These are phyloP conservation scores for Limnanthes douglasii DNA, from an alignment of 345 rosid genomes.

Conservation along the genomic window DNA sequence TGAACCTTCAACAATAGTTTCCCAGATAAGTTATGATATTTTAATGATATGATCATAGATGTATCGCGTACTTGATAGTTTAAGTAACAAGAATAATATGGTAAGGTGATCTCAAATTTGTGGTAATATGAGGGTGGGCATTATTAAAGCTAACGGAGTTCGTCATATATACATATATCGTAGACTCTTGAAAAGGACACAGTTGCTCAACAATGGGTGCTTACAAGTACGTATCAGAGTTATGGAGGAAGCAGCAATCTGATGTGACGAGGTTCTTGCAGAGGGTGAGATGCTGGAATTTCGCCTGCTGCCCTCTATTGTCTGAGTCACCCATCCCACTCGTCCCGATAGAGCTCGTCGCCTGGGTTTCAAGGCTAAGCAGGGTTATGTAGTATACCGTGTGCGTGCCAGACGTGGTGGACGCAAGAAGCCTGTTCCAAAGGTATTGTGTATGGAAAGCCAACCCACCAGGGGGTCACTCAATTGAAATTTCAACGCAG, in stretches of 20 bases:
- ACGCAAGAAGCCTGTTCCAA: constrained; percentile 72
- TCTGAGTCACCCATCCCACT: constrained; percentile 77
- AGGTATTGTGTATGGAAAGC: constrained; percentile 88
- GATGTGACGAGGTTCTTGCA: constrained; percentile 87
- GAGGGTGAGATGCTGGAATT: constrained; percentile 99
- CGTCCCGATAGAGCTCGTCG: constrained; percentile 98
- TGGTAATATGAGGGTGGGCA: too few relatives aligned
- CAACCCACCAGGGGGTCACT: constrained; percentile 82
- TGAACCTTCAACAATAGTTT: too few relatives aligned
- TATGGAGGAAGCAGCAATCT: constrained; percentile 89
- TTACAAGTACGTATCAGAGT: constrained; percentile 68
- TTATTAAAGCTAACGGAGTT: too few relatives aligned
- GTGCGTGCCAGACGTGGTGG: constrained; percentile 88
- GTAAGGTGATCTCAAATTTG: too few relatives aligned
- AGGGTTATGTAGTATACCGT: constrained; percentile 75
- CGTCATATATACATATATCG: too few relatives aligned
- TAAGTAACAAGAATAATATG: too few relatives aligned
- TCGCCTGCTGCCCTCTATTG: constrained; percentile 91
- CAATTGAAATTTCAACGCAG: constrained; percentile 76
- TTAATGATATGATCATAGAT: too few relatives aligned
- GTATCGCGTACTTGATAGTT: too few relatives aligned
- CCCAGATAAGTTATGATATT: too few relatives aligned
- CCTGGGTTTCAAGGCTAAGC: constrained; percentile 91
- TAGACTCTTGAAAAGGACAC: too few relatives aligned
- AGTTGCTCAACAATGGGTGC: constrained; percentile 21